Evolutionary conservation across 1,139 yeast genomes (phyloP).

Genomic region (Taphrina betulina): DNA sequence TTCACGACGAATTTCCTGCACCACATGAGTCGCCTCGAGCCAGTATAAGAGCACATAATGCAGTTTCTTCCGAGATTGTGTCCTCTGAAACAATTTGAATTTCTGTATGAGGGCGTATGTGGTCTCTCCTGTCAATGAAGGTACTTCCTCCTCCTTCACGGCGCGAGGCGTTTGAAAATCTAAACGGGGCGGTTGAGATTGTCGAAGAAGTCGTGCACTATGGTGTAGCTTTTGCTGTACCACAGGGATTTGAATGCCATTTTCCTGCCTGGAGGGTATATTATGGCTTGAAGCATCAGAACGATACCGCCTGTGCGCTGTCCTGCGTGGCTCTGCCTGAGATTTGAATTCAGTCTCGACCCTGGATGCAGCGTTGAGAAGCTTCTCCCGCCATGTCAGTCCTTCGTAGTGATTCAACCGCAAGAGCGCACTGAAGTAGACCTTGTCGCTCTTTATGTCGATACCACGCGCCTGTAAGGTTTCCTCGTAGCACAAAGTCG

Average conservation of each 20-base stretch:
- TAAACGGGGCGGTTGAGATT: background rate
- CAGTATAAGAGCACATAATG: background rate
- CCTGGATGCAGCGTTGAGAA: conserved; percentile 11
- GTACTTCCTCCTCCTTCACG: background rate
- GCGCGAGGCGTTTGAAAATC: background rate
- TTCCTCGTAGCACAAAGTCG: conserved; percentile 2
- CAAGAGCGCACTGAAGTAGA: conserved; percentile 20
- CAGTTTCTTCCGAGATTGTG: background rate
- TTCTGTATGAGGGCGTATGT: conserved; percentile 12
- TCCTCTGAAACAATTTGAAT: conserved; percentile 5
- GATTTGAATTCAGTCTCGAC: conserved; percentile 3
- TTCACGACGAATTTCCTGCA: background rate
- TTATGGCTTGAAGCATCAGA: background rate
- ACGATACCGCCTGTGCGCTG: conserved; percentile 4
- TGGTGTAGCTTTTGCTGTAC: conserved; percentile 15
- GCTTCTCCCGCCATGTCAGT: conserved; percentile 9
- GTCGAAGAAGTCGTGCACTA: background rate
- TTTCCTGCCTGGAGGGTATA: too few relatives aligned
- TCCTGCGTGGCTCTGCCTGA: background rate
- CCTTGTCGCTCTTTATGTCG: conserved; percentile 1
- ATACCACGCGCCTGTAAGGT: background rate
- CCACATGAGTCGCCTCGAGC: background rate
- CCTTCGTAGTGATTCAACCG: conserved; percentile 5
- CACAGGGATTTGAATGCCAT: background rate
- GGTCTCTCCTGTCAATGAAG: background rate